These are phyloP conservation scores for Murraya koenigii DNA, from an alignment of 345 rosid species.

Conservation along the genomic window DNA sequence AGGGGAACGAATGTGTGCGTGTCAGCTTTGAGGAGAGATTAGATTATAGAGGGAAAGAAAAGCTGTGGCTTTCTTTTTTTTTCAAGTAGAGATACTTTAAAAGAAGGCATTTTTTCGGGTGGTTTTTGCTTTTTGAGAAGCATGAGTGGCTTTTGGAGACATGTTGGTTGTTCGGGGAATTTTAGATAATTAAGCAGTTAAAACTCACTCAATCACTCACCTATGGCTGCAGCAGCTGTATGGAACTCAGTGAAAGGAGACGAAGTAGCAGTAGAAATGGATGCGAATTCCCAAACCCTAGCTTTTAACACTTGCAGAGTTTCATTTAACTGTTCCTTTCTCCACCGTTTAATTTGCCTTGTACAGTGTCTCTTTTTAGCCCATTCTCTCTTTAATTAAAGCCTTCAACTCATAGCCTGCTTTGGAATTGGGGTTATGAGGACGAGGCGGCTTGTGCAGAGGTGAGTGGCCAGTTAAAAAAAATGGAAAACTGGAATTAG, in stretches of 20 bases:
- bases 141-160: slow-evolving; percentile 36
- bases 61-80: neutral
- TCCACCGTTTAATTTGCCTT: neutral
- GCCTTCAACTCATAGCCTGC: neutral
- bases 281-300: slow-evolving; percentile 38
- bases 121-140: neutral
- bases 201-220: slow-evolving; percentile 14
- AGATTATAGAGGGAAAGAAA: slow-evolving; percentile 8
- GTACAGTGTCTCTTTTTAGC: slow-evolving; percentile 14
- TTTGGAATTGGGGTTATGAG: neutral
- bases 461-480: slow-evolving; percentile 1
- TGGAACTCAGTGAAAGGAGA: slow-evolving; percentile 12
- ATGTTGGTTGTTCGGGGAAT: slow-evolving; percentile 52
- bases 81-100: neutral
- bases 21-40: slow-evolving; percentile 31
- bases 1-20: slow-evolving; percentile 9
- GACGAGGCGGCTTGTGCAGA: slow-evolving; percentile 31
- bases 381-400: slow-evolving; percentile 1
- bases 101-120: neutral
- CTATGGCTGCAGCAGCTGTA: slow-evolving; percentile 10
- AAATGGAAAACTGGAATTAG: no score
- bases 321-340: slow-evolving; percentile 18
- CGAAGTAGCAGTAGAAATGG: neutral
- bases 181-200: slow-evolving; percentile 21
- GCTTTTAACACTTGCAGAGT: slow-evolving; percentile 22